Evolutionary conservation across 495 filamentous ascomycete species (phyloP).

Genomic region (Penicillium roqueforti): DNA sequence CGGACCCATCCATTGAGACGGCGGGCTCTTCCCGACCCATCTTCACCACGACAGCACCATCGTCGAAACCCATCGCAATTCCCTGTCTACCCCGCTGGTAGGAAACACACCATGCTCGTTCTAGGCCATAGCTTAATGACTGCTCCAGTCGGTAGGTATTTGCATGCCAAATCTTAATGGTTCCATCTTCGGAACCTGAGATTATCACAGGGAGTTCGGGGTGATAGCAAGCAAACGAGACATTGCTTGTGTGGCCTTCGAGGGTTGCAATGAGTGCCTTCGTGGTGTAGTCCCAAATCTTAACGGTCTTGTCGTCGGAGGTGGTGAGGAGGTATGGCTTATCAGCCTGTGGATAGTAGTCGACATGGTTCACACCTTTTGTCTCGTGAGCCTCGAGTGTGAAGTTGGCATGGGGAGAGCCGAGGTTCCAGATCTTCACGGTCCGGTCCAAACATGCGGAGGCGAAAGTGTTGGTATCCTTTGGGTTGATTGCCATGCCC

Average conservation of each 20-base stretch:
- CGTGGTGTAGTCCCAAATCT: constrained; percentile 99
- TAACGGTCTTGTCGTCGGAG: constrained; percentile 87
- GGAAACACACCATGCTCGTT: constrained; percentile 95
- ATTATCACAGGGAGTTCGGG: constrained; percentile 96
- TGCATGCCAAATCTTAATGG: constrained; percentile 97
- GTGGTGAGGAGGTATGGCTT: constrained; percentile 97
- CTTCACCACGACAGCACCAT: constrained; percentile 95
- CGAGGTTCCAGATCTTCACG: constrained; percentile 98
- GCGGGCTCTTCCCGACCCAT: constrained; percentile 97
- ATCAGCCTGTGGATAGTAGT: constrained; percentile 94
- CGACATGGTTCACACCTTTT: constrained; percentile 96
- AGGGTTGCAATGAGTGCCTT: constrained; percentile 95
- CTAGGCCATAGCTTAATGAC: constrained; percentile 89
- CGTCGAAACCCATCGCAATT: constrained; percentile 93
- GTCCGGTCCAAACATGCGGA: constrained; percentile 94
- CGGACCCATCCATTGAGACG: constrained; percentile 92
- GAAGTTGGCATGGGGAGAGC: constrained; percentile 84
- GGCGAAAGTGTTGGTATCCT: constrained; percentile 97
- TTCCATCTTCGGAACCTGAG: constrained; percentile 97
- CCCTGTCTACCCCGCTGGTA: constrained; percentile 93
- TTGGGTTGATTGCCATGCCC: constrained; percentile 99
- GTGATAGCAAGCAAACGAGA: constrained; percentile 98
- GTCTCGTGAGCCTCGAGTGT: constrained; percentile 96
- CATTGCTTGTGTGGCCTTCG: constrained; percentile 96
- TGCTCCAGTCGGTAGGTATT: constrained; percentile 95